Evolutionary conservation across 306 rosid genomes (phyloP).

Genomic region (Cyclanthera cordifolia): DNA sequence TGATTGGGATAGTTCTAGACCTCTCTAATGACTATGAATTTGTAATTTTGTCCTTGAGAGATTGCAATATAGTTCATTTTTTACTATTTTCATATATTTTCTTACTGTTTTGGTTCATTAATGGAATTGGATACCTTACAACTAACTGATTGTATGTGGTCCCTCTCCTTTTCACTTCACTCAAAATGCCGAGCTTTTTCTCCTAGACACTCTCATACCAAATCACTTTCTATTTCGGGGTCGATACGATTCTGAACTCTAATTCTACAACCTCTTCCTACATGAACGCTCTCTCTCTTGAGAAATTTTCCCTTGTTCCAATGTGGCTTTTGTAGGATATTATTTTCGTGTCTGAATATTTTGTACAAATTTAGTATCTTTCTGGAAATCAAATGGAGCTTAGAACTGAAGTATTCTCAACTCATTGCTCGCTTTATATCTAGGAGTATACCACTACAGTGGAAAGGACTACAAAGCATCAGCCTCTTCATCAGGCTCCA

Average conservation of each 20-base stretch:
- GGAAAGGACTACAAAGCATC: slow-evolving; percentile 51
- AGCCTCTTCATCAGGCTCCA: slow-evolving; percentile 57
- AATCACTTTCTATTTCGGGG: not conserved
- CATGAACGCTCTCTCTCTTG: not conserved
- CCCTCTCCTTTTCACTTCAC: not conserved
- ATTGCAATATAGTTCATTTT: too few relatives aligned
- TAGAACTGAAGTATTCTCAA: not conserved
- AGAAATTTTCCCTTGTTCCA: not conserved
- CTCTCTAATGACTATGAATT: too few relatives aligned
- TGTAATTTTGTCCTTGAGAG: too few relatives aligned
- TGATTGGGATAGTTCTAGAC: too few relatives aligned
- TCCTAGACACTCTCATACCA: not conserved
- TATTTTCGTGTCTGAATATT: not conserved
- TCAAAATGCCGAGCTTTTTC: not conserved
- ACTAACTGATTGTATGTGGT: not conserved
- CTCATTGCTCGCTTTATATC: not conserved
- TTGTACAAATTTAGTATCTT: not conserved
- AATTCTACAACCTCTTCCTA: not conserved
- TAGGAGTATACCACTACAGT: slow-evolving; percentile 67
- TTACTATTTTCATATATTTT: too few relatives aligned
- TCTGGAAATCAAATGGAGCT: slow-evolving; percentile 1
- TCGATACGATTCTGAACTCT: not conserved
- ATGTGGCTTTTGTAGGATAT: not conserved
- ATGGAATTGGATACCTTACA: too few relatives aligned
- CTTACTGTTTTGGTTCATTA: too few relatives aligned